phyloP scores from a whole-genome alignment of 164 flowering plant genomes.

The Litsea cubeba region DNA sequence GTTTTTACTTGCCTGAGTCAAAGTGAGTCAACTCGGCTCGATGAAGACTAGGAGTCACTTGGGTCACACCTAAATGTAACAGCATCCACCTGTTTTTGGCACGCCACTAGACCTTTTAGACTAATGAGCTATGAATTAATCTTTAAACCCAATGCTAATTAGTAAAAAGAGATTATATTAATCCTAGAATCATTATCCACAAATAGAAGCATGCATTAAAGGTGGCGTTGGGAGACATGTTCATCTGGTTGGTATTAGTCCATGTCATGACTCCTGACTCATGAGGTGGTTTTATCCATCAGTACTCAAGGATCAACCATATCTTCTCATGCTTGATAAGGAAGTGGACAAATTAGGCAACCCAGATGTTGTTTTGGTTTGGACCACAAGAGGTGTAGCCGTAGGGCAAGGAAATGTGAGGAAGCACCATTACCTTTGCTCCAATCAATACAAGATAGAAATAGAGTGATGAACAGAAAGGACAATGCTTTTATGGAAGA shows the following conservation, averaged over 20 bases:
- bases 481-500: not conserved
- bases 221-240: not conserved
- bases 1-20: no score
- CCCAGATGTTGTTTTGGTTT: not conserved
- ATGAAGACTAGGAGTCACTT: no score
- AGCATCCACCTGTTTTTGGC: not conserved
- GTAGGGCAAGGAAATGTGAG: not conserved
- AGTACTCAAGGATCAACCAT: not conserved
- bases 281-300: not conserved
- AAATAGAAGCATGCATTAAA: not conserved
- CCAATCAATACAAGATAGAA: not conserved
- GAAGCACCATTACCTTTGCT: not conserved
- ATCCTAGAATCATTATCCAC: not conserved
- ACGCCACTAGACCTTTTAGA: not conserved
- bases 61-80: no score
- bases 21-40: no score
- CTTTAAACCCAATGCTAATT: not conserved
- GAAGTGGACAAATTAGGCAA: not conserved
- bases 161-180: not conserved
- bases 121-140: not conserved
- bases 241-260: not conserved
- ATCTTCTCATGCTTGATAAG: not conserved
- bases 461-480: not conserved
- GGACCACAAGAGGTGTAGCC: not conserved
- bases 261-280: not conserved